A percentile compares a stretch with the other conserved stretches of the same genome.
Conservation (phyloP, 1,284 basidiomycete species). For the Papiliotrema nemorosa region DNA sequence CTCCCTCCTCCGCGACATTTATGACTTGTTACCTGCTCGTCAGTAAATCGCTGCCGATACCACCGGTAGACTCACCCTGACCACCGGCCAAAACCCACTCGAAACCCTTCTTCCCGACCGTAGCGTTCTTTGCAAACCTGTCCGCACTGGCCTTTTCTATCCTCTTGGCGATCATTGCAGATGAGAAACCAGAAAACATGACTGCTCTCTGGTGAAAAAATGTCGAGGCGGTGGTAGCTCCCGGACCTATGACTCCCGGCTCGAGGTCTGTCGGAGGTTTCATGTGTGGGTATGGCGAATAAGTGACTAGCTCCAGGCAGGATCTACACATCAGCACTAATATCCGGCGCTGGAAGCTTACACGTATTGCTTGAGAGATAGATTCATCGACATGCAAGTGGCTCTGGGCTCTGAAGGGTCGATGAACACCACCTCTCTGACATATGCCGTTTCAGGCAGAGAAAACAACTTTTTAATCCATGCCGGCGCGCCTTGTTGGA, state of each 20-base stretch:
- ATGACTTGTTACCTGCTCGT: too few species aligned
- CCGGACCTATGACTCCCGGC: constrained; percentile 7
- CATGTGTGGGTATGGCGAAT: constrained; percentile 59
- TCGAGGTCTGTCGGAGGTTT: constrained; percentile 5
- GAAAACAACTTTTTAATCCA: constrained; percentile 49
- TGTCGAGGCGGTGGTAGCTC: constrained; percentile 14
- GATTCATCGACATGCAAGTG: constrained; percentile 82
- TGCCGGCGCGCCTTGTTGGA: constrained; percentile 48
- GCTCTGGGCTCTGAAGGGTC: constrained; percentile 64
- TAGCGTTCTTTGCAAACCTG: constrained; percentile 83
- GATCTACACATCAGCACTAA: constrained; percentile 22
- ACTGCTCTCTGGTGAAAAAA: constrained; percentile 39
- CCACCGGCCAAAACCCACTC: constrained; percentile 64
- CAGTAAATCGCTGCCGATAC: too few species aligned
- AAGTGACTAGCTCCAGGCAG: constrained; percentile 77
- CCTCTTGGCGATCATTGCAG: constrained; percentile 70
- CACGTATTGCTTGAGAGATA: constrained; percentile 71
- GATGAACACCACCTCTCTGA: constrained; percentile 87
- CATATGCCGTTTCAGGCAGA: constrained; percentile 74
- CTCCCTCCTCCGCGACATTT: too few species aligned
- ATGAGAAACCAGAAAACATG: constrained; percentile 60
- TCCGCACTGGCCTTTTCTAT: constrained; percentile 78
- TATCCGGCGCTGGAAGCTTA: constrained; percentile 18
- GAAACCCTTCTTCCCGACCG: constrained; percentile 77
- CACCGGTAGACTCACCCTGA: constrained; percentile 2